Percentiles rank a stretch among this genome's conserved stretches.
Evolutionary conservation across 345 rosid genomes (phyloP).

Genomic region (Heritiera littoralis): DNA sequence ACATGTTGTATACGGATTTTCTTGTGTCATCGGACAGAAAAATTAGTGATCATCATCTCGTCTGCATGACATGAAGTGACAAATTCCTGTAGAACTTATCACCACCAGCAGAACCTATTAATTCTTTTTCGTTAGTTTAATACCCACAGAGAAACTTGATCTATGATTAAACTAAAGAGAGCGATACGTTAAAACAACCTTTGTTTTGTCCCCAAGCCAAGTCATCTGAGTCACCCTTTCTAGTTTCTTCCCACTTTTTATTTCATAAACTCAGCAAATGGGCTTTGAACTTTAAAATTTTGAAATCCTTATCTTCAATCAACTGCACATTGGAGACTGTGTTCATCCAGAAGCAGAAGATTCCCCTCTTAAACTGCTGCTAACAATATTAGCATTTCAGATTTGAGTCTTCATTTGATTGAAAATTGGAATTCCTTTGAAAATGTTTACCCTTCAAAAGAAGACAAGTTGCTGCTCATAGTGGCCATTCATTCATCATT

Average conservation of each 20-base stretch:
- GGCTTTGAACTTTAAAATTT: background rate
- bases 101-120: background rate
- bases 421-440: background rate
- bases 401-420: background rate
- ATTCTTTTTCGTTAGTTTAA: background rate
- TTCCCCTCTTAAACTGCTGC: background rate
- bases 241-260: background rate
- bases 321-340: background rate
- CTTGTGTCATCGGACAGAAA: background rate
- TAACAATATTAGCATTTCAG: background rate
- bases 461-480: background rate
- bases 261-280: background rate
- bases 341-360: background rate
- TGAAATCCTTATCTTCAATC: conserved; percentile 15
- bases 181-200: background rate
- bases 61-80: background rate
- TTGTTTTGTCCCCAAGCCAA: conserved; percentile 18
- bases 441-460: background rate
- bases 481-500: background rate
- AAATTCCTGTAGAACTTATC: background rate
- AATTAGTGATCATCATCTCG: background rate
- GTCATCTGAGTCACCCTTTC: background rate
- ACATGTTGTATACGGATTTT: too few relatives aligned
- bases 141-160: background rate
- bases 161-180: background rate